Evolutionary conservation across 2,329 filamentous ascomycete genomes (phyloP), one percentile per base, ranked within the genome.

Genomic region (Scleromitrula shiraiana): DNA sequence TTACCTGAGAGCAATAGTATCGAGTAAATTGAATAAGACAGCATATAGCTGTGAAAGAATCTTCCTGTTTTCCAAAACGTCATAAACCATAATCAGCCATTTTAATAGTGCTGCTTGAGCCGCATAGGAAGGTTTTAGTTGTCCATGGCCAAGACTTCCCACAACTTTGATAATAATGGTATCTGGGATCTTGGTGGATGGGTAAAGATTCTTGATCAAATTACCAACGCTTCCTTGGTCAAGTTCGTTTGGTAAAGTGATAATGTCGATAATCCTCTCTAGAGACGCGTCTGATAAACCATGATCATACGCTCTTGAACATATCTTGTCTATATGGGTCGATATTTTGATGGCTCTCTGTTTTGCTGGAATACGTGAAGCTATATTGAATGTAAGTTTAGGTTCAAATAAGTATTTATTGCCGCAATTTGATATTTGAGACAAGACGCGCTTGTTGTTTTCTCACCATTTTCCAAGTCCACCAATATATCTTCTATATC

Each of bases 51-150:
- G 81, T 5, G 81, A 81, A 41, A 95, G 66, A 7, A 82, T 68
- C 6, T 68, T 70, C 38, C 76, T 74, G 33, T 80, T 76, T 46
- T 86, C 79, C 17, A 93, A 66, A 38, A 83, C 69, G 56, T 88
- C 83, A 60, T 90, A 82, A 3, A 88, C 76, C 67, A 87, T 78
- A 49, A 88, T 75, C 41, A 94, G 70, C 88, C 88, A 95, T 66
- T 78, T 82, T 53, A 94, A 67, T 42, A 94, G 70, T 35, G 80
- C 71, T 22, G 76, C 77, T 66, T 95, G 88, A 0, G 86, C 29
- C 37, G 75, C 71, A 37, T 85, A 72, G 12, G 83, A 79, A 12
- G 88, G 83, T 64, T 90, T 94, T 46, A 78, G 74, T 62, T 80
- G 78, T 59, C 85, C 87, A 59, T 88, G 83, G 3, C 88, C 87